A percentile compares a stretch with the other conserved stretches of the same genome.
phyloP scores from a whole-genome alignment of 139 green algal genomes.

The Chlamydomonas asymmetrica region DNA sequence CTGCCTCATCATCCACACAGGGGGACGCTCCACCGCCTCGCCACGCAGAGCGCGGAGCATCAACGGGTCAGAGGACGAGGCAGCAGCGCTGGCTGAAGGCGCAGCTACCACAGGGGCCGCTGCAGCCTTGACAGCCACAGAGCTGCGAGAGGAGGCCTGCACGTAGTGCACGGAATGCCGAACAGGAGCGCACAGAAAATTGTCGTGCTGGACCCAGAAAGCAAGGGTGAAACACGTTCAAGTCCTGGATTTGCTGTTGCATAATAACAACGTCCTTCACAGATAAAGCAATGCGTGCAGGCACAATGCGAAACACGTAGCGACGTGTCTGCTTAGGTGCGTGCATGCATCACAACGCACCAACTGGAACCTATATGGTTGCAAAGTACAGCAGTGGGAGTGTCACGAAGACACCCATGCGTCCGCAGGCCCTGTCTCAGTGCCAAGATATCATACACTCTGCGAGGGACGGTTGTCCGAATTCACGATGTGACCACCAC shows the following conservation, averaged over 20 bases:
- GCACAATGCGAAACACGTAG: too few relatives aligned
- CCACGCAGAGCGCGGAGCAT: conserved; percentile 84
- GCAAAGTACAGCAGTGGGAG: too few relatives aligned
- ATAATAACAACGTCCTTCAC: neutral
- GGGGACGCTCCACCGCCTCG: conserved; percentile 80
- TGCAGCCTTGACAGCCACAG: conserved; percentile 2
- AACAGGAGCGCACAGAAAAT: neutral
- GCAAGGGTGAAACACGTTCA: too few relatives aligned
- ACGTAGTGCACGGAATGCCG: neutral
- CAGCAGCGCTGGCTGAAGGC: neutral
- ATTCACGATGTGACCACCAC: neutral
- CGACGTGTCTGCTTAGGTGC: too few relatives aligned
- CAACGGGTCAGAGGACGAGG: conserved; percentile 51
- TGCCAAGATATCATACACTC: too few relatives aligned
- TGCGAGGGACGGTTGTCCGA: too few relatives aligned
- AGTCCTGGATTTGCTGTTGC: neutral
- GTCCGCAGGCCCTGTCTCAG: too few relatives aligned
- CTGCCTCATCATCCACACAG: conserved; percentile 99
- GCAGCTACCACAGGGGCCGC: conserved; percentile 7
- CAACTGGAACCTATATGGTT: too few relatives aligned
- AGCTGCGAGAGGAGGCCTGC: conserved; percentile 4
- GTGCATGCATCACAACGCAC: too few relatives aligned
- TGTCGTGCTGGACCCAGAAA: neutral
- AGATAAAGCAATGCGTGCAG: too few relatives aligned
- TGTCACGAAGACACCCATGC: too few relatives aligned